These are phyloP conservation scores for Bipolaris victoriae DNA, from an alignment of 2,329 filamentous ascomycete genomes.

Conservation along the genomic window DNA sequence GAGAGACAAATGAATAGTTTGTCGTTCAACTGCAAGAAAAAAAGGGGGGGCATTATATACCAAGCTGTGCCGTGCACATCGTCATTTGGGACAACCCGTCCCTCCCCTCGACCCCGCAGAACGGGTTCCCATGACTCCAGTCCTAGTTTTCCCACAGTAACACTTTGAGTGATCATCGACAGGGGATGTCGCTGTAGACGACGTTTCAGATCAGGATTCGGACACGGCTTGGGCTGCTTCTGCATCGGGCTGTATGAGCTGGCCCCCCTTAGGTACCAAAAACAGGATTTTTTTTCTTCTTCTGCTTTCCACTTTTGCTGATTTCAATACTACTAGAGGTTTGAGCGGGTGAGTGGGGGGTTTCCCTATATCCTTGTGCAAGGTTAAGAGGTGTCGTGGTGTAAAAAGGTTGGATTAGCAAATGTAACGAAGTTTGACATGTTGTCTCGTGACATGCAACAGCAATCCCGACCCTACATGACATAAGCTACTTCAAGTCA, in stretches of 20 bases:
- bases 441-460: background rate
- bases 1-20: no score
- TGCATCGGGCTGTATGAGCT: background rate
- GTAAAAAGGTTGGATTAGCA: no score
- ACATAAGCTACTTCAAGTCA: background rate
- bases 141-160: background rate
- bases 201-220: background rate
- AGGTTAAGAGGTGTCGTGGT: background rate
- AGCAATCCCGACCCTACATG: background rate
- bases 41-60: background rate
- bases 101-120: background rate
- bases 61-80: background rate
- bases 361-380: background rate
- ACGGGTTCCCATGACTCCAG: background rate
- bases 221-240: background rate
- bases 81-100: background rate
- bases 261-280: background rate
- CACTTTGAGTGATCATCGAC: conserved; percentile 2
- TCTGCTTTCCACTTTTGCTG: background rate
- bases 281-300: background rate
- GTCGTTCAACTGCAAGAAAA: no score
- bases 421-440: background rate
- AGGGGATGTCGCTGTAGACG: conserved; percentile 4
- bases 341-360: background rate
- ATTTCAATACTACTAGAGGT: background rate